Conservation (phyloP, 2,329 filamentous ascomycete species). For the Colletotrichum cordylinicola region DNA sequence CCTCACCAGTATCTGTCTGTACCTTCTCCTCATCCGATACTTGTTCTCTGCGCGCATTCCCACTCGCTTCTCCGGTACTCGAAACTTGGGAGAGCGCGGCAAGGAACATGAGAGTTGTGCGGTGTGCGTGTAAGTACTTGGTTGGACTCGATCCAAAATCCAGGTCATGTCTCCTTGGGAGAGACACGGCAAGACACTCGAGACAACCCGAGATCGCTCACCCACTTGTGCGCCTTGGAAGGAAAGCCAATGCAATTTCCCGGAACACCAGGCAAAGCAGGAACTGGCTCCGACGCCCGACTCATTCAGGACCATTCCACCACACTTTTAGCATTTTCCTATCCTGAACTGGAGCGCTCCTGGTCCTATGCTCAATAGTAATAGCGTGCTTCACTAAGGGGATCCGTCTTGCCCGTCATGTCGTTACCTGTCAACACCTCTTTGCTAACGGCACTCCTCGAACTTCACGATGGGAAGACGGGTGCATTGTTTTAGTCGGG, state of each 20-base stretch:
- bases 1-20: not conserved
- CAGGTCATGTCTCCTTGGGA: not conserved
- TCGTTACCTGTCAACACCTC: not conserved
- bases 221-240: not conserved
- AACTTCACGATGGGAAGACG: not conserved
- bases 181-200: not conserved
- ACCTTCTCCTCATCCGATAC: not conserved
- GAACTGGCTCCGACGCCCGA: not conserved
- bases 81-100: not conserved
- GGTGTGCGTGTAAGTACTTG: not conserved
- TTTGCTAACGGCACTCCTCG: not conserved
- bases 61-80: not conserved
- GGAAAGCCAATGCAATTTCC: not conserved
- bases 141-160: not conserved
- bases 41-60: not conserved
- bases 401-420: not conserved
- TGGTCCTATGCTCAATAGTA: not conserved
- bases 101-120: not conserved
- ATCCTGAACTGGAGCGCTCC: not conserved
- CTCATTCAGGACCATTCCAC: not conserved
- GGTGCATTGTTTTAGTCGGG: not conserved
- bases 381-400: not conserved
- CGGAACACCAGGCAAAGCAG: not conserved
- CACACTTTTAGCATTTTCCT: not conserved
- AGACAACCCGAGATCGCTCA: not conserved